phyloP scores from a whole-genome alignment of 2,329 filamentous ascomycete genomes.

The Neofusicoccum laricinum region DNA sequence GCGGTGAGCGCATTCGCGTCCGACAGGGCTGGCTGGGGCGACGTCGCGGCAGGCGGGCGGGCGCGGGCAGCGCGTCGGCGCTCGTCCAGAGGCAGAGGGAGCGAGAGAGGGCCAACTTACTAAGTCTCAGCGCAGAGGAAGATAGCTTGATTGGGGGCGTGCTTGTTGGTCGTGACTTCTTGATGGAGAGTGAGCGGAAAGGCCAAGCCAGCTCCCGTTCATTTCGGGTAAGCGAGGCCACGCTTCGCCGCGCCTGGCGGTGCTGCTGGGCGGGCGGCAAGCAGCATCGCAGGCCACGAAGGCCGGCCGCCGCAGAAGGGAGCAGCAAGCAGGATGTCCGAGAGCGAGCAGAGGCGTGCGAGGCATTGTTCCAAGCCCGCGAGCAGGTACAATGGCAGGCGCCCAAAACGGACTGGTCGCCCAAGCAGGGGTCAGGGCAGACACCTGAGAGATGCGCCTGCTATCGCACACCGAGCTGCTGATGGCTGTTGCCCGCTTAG shows the following conservation, averaged over 20 bases:
- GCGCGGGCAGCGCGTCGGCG: background rate
- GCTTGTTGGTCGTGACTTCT: constrained; percentile 9
- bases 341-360: constrained; percentile 4
- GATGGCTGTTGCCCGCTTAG: background rate
- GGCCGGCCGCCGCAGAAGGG: background rate
- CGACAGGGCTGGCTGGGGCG: constrained; percentile 5
- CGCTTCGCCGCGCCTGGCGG: background rate
- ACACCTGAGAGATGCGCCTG: constrained; percentile 13
- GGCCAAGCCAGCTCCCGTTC: background rate
- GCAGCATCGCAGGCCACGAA: background rate
- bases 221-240: constrained; percentile 7
- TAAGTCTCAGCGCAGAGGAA: constrained; percentile 17
- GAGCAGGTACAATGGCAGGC: constrained; percentile 14
- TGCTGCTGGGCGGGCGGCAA: background rate
- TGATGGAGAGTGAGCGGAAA: constrained; percentile 10
- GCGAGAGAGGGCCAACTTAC: constrained; percentile 12
- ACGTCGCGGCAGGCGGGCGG: background rate
- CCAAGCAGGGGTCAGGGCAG: background rate
- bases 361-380: constrained; percentile 10
- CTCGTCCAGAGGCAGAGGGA: constrained; percentile 4
- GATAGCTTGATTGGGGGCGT: constrained; percentile 15
- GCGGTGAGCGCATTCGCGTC: constrained; percentile 16
- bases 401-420: constrained; percentile 13
- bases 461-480: background rate
- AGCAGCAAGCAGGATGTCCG: background rate